These are phyloP conservation scores for Colletotrichum zoysiae DNA, from an alignment of 2,329 filamentous ascomycete species.

Conservation along the genomic window DNA sequence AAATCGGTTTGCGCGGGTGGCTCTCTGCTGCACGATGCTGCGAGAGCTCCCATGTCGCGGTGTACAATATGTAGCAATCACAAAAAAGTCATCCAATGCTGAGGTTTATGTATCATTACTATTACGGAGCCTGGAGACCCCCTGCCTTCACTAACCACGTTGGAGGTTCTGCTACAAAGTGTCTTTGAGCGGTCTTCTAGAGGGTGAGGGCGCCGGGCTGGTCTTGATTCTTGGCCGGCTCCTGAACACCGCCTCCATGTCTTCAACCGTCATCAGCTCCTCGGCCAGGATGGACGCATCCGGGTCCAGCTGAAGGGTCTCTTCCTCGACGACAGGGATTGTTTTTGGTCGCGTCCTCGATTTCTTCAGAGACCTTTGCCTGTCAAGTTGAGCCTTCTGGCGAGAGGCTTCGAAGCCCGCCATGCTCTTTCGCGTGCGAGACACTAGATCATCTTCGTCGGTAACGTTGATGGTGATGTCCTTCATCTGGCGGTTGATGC, in stretches of 20 bases:
- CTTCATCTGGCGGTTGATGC: constrained; percentile 21
- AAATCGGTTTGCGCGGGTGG: background rate
- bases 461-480: constrained; percentile 46
- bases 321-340: constrained; percentile 62
- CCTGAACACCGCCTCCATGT: constrained; percentile 87
- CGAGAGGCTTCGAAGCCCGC: constrained; percentile 70
- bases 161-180: background rate
- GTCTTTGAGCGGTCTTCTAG: constrained; percentile 44
- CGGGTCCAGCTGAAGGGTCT: constrained; percentile 47
- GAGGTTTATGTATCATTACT: constrained; percentile 27
- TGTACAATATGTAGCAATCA: constrained; percentile 39
- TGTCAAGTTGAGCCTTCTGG: constrained; percentile 71
- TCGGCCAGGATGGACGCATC: constrained; percentile 69
- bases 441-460: constrained; percentile 64
- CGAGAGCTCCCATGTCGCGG: background rate
- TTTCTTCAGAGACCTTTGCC: constrained; percentile 64
- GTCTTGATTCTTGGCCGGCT: constrained; percentile 83
- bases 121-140: background rate
- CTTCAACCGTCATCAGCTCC: constrained; percentile 77
- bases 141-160: background rate
- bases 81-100: constrained; percentile 2
- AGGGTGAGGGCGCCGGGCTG: constrained; percentile 74
- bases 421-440: constrained; percentile 73
- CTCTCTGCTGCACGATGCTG: background rate
- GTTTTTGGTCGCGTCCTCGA: constrained; percentile 51